Conservation (phyloP, 441 rosid species). For the Erysimum pusillum region DNA sequence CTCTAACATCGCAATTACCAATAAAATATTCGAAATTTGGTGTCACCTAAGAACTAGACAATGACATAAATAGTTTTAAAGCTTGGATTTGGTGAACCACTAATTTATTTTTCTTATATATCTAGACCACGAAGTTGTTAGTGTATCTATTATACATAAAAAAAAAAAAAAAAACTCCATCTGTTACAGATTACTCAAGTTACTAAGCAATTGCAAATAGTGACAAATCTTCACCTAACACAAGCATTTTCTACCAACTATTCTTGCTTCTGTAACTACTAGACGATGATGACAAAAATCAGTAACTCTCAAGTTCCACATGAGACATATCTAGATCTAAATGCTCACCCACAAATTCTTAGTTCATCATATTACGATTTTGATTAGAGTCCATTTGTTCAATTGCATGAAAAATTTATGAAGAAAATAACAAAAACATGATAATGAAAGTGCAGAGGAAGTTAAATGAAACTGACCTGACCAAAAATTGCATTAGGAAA, state of each 20-base stretch:
- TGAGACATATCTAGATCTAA: constrained; percentile 2
- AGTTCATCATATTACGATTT: not conserved
- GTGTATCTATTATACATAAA: constrained; percentile 1
- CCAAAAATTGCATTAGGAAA: constrained; percentile 61
- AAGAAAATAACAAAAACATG: not conserved
- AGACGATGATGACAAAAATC: not conserved
- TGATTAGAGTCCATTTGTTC: not conserved
- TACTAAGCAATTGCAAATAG: not conserved
- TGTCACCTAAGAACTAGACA: constrained; percentile 19
- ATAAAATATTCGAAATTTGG: constrained; percentile 12
- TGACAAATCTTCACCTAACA: constrained; percentile 32
- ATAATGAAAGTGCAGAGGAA: not conserved
- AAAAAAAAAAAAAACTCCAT: not conserved
- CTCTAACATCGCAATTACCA: not conserved
- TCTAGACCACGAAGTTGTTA: constrained; percentile 9
- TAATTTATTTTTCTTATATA: constrained; percentile 9
- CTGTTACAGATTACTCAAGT: constrained; percentile 16
- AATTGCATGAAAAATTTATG: not conserved
- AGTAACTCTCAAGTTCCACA: constrained; percentile 18
- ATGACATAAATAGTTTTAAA: constrained; percentile 28
- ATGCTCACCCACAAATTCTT: not conserved
- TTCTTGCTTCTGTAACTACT: not conserved
- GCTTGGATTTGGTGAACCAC: constrained; percentile 37
- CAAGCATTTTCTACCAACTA: constrained; percentile 8
- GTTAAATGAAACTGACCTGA: constrained; percentile 50